Evolutionary conservation across 441 rosid genomes (phyloP).

Genomic region (Populus tomentosa): DNA sequence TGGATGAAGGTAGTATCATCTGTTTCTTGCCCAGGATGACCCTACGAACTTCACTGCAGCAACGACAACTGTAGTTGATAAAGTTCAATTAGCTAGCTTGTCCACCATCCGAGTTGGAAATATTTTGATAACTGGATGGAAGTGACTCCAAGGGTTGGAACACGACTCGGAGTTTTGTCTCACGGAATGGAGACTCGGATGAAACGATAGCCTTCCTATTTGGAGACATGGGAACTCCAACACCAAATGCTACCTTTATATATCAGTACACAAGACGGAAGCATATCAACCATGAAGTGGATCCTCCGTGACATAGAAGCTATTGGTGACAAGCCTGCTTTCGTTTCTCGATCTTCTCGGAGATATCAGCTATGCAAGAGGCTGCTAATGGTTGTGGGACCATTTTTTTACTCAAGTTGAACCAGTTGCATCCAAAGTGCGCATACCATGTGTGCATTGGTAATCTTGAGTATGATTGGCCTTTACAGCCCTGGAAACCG

Average conservation of each 20-base stretch:
- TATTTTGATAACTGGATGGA: conserved; percentile 52
- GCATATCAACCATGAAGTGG: conserved; percentile 74
- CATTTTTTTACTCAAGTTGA: conserved; percentile 69
- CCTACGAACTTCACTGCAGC: not conserved
- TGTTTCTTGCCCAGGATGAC: not conserved
- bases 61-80: not conserved
- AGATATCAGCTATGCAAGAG: conserved; percentile 87
- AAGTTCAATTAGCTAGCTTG: not conserved
- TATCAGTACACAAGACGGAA: conserved; percentile 67
- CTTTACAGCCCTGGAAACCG: conserved; percentile 86
- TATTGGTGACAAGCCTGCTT: conserved; percentile 53
- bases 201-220: conserved; percentile 52
- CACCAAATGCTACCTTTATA: conserved; percentile 60
- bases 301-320: conserved; percentile 71
- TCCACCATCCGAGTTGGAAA: not conserved
- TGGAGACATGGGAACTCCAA: conserved; percentile 56
- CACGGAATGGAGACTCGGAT: conserved; percentile 45
- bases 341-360: conserved; percentile 85
- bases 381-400: conserved; percentile 94
- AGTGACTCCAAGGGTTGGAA: conserved; percentile 78
- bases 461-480: conserved; percentile 94
- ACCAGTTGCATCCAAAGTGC: conserved; percentile 69
- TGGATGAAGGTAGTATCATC: not conserved
- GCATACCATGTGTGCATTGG: conserved; percentile 90
- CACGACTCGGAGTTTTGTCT: conserved; percentile 50